Conservation (phyloP, 108 stramenopile genomes). For the Bacterosira constricta region DNA sequence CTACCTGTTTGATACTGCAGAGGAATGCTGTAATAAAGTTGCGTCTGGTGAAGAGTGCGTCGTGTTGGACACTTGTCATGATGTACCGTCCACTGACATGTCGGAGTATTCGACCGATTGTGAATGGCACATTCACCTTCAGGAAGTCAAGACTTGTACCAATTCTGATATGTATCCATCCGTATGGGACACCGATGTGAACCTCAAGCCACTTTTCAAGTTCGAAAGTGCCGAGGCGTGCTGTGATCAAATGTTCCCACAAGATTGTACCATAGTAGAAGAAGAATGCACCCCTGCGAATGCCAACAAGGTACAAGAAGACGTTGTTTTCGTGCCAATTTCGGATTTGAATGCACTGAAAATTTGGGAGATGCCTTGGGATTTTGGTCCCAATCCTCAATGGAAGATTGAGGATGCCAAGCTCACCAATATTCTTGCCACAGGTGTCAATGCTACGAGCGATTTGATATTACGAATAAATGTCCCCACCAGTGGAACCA, state of each 20-base stretch:
- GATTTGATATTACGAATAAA: no score
- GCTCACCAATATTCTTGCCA: no score
- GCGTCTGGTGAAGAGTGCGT: not conserved
- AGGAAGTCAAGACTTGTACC: not conserved
- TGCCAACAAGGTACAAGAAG: no score
- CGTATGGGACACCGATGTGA: not conserved
- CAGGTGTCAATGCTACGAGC: no score
- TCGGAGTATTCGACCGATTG: not conserved
- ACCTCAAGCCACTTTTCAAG: not conserved
- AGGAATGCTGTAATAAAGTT: not conserved
- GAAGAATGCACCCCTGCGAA: no score
- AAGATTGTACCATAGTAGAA: no score
- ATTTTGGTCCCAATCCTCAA: no score
- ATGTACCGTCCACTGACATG: not conserved
- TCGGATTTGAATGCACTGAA: no score
- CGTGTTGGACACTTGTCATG: not conserved
- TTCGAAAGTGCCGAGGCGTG: not conserved
- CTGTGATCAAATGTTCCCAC: not conserved
- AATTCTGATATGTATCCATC: not conserved
- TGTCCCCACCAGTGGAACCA: no score
- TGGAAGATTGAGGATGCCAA: no score
- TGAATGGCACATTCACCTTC: conserved; percentile 6
- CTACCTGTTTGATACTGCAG: not conserved
- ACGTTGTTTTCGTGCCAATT: no score
- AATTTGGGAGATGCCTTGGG: no score